Conservation (phyloP, 2,329 filamentous ascomycete species). For the Alternaria gansuensis region DNA sequence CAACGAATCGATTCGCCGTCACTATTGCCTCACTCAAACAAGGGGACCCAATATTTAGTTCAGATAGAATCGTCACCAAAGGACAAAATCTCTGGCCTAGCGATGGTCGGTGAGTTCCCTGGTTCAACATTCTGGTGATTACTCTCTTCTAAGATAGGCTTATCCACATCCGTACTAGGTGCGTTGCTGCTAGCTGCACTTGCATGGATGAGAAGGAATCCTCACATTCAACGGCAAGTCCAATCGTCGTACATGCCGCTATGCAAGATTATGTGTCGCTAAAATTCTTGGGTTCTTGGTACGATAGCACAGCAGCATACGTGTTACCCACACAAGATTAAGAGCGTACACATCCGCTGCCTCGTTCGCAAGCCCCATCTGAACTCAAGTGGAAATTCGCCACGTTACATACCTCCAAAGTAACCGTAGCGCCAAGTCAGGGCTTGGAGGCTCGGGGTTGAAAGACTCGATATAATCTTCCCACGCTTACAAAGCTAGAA, state of each 20-base stretch:
- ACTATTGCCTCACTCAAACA: neutral
- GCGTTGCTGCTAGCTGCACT: neutral
- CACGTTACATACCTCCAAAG: neutral
- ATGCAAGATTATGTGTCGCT: neutral
- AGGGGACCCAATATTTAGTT: neutral
- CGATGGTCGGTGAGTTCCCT: neutral
- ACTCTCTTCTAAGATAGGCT: neutral
- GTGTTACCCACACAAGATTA: neutral
- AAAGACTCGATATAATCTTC: neutral
- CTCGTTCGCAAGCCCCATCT: neutral
- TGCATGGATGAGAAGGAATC: neutral
- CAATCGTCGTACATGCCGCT: neutral
- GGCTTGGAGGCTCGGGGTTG: neutral
- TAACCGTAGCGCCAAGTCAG: neutral
- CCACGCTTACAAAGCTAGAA: neutral
- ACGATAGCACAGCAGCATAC: neutral
- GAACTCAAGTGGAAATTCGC: neutral
- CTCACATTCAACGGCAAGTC: neutral
- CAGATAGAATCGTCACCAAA: neutral
- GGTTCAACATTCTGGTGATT: neutral
- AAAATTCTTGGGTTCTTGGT: neutral
- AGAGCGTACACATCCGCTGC: neutral
- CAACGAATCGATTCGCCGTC: neutral
- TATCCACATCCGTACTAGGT: neutral
- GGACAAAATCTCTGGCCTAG: neutral